phyloP scores from a whole-genome alignment of 805 yeast species.

The Candida coquimbonensis region DNA sequence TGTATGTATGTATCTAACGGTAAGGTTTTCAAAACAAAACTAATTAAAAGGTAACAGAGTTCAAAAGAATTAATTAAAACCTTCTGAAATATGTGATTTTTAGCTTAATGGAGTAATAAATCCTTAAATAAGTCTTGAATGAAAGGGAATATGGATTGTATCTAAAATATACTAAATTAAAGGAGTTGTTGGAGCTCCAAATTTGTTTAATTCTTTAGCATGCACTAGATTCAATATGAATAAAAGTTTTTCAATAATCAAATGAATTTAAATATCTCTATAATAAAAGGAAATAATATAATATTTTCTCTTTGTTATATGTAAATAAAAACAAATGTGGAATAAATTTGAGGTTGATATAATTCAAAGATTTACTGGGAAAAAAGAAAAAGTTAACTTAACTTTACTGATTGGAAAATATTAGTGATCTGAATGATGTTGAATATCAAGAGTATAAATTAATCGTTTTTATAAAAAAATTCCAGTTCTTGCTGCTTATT shows the following conservation, averaged over 20 bases:
- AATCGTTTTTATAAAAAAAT: too few species aligned
- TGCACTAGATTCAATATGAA: background rate
- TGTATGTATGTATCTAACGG: background rate
- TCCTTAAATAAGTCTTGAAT: too few species aligned
- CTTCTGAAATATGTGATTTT: conserved; percentile 11
- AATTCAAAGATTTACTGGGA: background rate
- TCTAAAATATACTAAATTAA: background rate
- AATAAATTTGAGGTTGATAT: too few species aligned
- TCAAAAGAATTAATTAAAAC: conserved; percentile 23
- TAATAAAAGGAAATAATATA: too few species aligned
- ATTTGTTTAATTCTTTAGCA: background rate
- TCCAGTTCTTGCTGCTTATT: too few species aligned
- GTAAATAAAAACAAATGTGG: too few species aligned
- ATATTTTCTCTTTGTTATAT: too few species aligned
- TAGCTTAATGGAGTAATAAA: too few species aligned
- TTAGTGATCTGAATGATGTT: too few species aligned
- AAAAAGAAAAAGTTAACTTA: background rate
- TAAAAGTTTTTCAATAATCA: background rate
- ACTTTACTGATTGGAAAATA: background rate
- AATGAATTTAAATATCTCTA: background rate
- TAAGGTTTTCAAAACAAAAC: background rate
- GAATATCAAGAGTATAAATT: background rate
- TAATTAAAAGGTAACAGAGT: background rate
- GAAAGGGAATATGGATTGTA: background rate
- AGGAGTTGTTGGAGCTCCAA: conserved; percentile 4